phyloP scores from a whole-genome alignment of 768 basidiomycete species.

The Leccinum fibrillosum region DNA sequence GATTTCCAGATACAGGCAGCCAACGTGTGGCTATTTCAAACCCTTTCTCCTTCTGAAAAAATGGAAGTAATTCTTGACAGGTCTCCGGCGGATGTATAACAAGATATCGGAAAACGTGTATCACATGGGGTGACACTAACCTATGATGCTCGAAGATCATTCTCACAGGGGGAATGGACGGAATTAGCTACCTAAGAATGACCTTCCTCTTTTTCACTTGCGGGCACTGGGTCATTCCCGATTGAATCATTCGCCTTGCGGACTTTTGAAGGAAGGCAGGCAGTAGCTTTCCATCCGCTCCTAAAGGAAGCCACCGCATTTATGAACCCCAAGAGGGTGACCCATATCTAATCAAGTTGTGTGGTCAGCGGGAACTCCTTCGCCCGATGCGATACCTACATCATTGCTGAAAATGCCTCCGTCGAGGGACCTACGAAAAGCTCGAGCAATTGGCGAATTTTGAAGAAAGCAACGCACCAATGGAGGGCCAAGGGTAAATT shows the following conservation, averaged over 20 bases:
- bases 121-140: neutral
- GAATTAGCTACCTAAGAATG: conserved; percentile 7
- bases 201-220: conserved; percentile 12
- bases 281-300: conserved; percentile 70
- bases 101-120: neutral
- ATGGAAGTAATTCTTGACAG: neutral
- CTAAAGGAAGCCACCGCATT: conserved; percentile 62
- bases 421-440: conserved; percentile 55
- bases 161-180: neutral
- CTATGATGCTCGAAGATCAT: neutral
- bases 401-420: conserved; percentile 65
- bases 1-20: neutral
- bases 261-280: conserved; percentile 22
- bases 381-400: conserved; percentile 35
- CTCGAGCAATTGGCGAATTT: neutral
- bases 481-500: conserved; percentile 84
- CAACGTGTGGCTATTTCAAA: neutral
- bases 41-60: neutral
- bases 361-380: conserved; percentile 1
- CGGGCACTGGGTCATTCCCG: conserved; percentile 1
- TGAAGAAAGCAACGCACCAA: conserved; percentile 49
- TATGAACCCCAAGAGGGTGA: conserved; percentile 39
- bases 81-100: neutral
- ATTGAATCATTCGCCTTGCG: neutral
- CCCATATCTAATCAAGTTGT: conserved; percentile 33